These are phyloP conservation scores for Orychophragmus violaceus DNA, from an alignment of 345 rosid species.

Conservation along the genomic window DNA sequence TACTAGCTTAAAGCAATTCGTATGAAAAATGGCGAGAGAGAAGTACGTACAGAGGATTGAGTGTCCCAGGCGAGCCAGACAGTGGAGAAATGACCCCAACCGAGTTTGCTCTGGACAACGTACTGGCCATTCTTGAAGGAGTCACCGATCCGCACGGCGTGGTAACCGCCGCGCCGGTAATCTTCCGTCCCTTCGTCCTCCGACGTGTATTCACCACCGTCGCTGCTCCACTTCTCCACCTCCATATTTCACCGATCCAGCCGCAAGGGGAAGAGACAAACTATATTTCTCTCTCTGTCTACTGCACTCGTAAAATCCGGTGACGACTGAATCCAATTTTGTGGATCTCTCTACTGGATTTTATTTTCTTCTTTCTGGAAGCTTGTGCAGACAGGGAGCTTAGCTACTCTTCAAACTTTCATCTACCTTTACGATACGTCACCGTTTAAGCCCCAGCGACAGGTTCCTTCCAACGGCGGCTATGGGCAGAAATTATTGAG, in stretches of 20 bases:
- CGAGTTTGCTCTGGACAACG: conserved; percentile 80
- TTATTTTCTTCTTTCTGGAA: conserved; percentile 7
- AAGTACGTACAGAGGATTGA: conserved; percentile 47
- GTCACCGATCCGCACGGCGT: conserved; percentile 74
- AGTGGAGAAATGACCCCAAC: conserved; percentile 96
- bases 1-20: background rate
- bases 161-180: conserved; percentile 88
- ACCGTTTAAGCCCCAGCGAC: background rate
- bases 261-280: background rate
- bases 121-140: conserved; percentile 72
- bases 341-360: conserved; percentile 1
- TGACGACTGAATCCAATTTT: conserved; percentile 7
- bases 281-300: background rate
- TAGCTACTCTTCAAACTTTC: conserved; percentile 19
- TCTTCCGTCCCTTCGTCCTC: conserved; percentile 96
- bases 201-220: conserved; percentile 64
- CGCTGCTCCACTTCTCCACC: conserved; percentile 54
- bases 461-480: background rate
- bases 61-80: conserved; percentile 97
- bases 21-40: background rate
- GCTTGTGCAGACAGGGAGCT: conserved; percentile 9
- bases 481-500: background rate
- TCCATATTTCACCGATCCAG: conserved; percentile 18
- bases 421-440: conserved; percentile 18
- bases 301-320: too few relatives aligned